phyloP scores from a whole-genome alignment of 495 filamentous ascomycete genomes.

The Articulospora tetracladia region DNA sequence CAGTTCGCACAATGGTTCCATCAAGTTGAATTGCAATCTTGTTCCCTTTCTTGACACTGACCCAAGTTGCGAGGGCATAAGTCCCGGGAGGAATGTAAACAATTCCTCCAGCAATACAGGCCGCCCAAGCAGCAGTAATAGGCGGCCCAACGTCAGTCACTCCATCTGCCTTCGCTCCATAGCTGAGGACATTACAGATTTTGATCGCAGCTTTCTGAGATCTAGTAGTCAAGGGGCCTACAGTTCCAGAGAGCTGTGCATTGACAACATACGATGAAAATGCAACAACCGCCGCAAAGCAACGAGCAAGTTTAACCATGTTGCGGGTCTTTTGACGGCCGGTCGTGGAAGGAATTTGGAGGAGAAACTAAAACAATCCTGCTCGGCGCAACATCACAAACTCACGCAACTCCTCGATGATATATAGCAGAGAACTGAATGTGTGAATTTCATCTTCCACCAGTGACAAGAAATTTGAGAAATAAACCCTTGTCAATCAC shows the following conservation, averaged over 20 bases:
- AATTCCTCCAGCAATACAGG: conserved; percentile 32
- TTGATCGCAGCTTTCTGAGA: conserved; percentile 23
- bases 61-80: conserved; percentile 28
- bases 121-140: conserved; percentile 42
- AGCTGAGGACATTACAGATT: background rate
- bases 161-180: background rate
- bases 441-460: too few species aligned
- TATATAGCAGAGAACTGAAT: too few species aligned
- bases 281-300: background rate
- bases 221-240: conserved; percentile 37
- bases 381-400: too few species aligned
- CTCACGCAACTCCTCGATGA: too few species aligned
- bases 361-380: too few species aligned
- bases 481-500: too few species aligned
- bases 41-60: conserved; percentile 25
- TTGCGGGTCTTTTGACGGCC: too few species aligned
- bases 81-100: conserved; percentile 30
- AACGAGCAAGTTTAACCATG: background rate
- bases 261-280: too few species aligned
- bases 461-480: too few species aligned
- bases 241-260: conserved; percentile 37
- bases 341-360: too few species aligned
- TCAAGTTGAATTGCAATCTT: conserved; percentile 34
- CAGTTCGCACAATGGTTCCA: background rate
- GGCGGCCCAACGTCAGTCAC: conserved; percentile 37